Conservation (phyloP, 1,284 basidiomycete species). For the Rugosomyces carneus region DNA sequence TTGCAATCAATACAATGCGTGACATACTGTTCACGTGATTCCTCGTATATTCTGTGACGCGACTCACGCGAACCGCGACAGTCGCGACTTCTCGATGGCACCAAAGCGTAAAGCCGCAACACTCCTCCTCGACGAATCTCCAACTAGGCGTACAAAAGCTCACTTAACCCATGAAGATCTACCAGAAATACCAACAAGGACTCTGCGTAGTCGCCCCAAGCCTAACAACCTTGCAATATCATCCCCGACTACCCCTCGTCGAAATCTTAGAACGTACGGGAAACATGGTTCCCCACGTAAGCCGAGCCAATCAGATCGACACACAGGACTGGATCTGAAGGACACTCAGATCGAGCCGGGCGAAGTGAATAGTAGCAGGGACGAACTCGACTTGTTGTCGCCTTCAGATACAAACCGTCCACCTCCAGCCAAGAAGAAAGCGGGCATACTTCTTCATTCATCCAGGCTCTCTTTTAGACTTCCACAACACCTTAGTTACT, state of each 20-base stretch:
- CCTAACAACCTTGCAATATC: background rate
- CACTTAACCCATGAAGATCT: constrained; percentile 3
- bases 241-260: constrained; percentile 2
- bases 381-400: constrained; percentile 17
- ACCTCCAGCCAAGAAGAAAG: constrained; percentile 11
- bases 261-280: constrained; percentile 8
- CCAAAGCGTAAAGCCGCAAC: constrained; percentile 43
- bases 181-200: background rate
- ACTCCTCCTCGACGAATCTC: constrained; percentile 18
- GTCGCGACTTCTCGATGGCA: constrained; percentile 15
- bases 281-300: constrained; percentile 1
- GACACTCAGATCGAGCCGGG: background rate
- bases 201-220: constrained; percentile 4
- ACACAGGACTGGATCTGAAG: too few species aligned
- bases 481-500: constrained; percentile 34
- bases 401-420: constrained; percentile 1
- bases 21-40: constrained; percentile 22
- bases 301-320: background rate
- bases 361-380: constrained; percentile 12
- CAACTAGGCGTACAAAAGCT: constrained; percentile 20
- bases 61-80: background rate
- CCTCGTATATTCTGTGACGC: background rate
- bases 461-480: constrained; percentile 18
- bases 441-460: constrained; percentile 9
- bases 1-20: constrained; percentile 18